These are phyloP conservation scores for Aspergillus eucalypticola DNA, from an alignment of 2,329 filamentous ascomycete genomes.

Conservation along the genomic window DNA sequence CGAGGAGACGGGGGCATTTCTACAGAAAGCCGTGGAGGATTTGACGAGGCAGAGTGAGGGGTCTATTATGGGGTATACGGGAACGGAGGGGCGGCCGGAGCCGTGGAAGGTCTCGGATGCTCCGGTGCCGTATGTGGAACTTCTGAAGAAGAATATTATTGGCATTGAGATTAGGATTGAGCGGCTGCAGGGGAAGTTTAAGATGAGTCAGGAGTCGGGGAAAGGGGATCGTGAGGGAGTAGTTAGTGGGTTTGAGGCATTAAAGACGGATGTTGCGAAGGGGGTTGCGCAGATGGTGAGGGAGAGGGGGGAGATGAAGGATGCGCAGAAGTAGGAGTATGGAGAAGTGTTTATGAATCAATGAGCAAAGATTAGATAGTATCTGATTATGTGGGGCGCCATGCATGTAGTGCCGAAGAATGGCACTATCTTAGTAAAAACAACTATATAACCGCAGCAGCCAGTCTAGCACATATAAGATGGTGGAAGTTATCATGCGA, in stretches of 20 bases:
- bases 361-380: no score
- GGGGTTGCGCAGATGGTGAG: conserved; percentile 39
- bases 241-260: conserved; percentile 55
- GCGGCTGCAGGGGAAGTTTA: conserved; percentile 61
- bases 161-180: conserved; percentile 62
- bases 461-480: no score
- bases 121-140: conserved; percentile 57
- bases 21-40: conserved; percentile 32
- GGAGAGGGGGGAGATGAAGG: conserved; percentile 32
- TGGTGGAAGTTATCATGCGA: no score
- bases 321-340: conserved; percentile 9
- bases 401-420: no score
- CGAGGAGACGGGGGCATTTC: conserved; percentile 49
- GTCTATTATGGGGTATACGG: conserved; percentile 56
- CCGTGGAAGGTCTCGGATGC: conserved; percentile 63
- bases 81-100: conserved; percentile 21
- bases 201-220: conserved; percentile 65
- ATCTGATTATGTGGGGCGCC: no score
- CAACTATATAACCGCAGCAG: no score
- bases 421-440: no score
- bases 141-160: conserved; percentile 61
- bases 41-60: conserved; percentile 52
- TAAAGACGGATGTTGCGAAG: conserved; percentile 43
- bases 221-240: conserved; percentile 59
- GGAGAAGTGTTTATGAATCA: no score